phyloP scores from a whole-genome alignment of 2,329 filamentous ascomycete genomes.

The Calonectria montana region DNA sequence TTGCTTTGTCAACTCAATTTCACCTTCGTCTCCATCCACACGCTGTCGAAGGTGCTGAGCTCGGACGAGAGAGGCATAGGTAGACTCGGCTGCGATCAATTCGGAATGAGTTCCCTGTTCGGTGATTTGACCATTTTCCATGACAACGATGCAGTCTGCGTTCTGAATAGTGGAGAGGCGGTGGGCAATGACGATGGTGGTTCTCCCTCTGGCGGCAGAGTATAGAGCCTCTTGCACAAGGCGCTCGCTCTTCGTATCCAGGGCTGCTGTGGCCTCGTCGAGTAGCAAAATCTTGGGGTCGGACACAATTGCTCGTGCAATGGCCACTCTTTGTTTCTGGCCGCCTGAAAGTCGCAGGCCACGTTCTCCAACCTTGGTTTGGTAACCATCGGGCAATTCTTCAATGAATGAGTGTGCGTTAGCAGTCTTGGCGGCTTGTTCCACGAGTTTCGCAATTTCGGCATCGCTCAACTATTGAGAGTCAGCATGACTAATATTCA shows the following conservation, averaged over 20 bases:
- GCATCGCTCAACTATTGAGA: background rate
- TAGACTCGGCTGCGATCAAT: conserved; percentile 57
- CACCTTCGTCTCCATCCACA: background rate
- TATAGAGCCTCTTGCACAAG: conserved; percentile 85
- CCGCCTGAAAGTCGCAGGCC: conserved; percentile 88
- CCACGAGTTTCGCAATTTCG: background rate
- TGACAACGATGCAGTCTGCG: conserved; percentile 94
- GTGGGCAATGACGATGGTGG: conserved; percentile 94
- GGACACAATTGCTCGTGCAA: conserved; percentile 90
- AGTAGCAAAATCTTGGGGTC: conserved; percentile 88
- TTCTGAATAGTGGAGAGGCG: conserved; percentile 92
- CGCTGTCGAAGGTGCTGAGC: background rate
- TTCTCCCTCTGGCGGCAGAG: conserved; percentile 83
- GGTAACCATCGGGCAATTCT: conserved; percentile 86
- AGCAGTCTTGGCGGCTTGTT: conserved; percentile 1
- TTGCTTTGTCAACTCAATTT: background rate
- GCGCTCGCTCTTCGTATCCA: conserved; percentile 82
- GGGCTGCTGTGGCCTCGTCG: conserved; percentile 82
- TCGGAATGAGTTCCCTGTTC: conserved; percentile 85
- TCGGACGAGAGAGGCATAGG: background rate
- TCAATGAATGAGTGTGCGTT: conserved; percentile 71
- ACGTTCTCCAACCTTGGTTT: conserved; percentile 87
- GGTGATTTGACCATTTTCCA: conserved; percentile 87
- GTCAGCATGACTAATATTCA: background rate
- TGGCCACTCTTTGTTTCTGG: conserved; percentile 94